Base-by-base conservation (phyloP, 805 yeast genomes). In the Brettanomyces nanus region DNA sequence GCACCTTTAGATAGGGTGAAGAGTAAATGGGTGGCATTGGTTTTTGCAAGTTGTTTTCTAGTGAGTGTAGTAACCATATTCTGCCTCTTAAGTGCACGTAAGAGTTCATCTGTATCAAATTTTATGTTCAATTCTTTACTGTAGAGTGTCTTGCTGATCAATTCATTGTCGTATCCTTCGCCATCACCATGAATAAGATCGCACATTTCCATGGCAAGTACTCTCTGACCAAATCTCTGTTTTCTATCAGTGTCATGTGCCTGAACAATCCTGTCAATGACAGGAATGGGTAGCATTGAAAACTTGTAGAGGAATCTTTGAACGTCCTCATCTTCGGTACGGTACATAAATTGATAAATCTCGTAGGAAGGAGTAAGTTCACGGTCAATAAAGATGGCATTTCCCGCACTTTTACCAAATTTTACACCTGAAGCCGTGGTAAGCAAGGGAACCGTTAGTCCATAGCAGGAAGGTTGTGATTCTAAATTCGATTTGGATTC, bases 331-430 rank as follows among this genome's bases (percentile, higher is more conserved):
- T 89, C 97, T 0, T 83, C 77, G 0, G 81, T 68, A 46, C 84
- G 83, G 51, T 82, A 74, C 59, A 92, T 83, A 54, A 80, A 84
- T 52, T 92, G 97, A 56, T 82, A 92, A 45, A 92, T 60, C 33
- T 84, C 82, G 58, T 74, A 92, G 0, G 95, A 78, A 13, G 84
- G 69, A 1, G 96, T 90, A 41, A 83, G 60, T n/a, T 64, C 58
- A 6, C 75, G 68, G 51, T 82, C 89, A 38, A 92, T 77, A 61
- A 92, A 92, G 2, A 92, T 75, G 0, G 98, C 97, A 64, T 92
- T 92, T 0, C 97, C 97, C 2, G 96, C 96, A 39, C 95, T 83
- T 54, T 92, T 92, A 22, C 98, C 98, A 59, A 92, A 89, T 61
- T 92, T 92, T 42, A 80, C 92, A 6, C 98, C 98, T 9, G 76